Base-by-base conservation (phyloP, 208 protist genomes). In the Crithidia bombi region DNA sequence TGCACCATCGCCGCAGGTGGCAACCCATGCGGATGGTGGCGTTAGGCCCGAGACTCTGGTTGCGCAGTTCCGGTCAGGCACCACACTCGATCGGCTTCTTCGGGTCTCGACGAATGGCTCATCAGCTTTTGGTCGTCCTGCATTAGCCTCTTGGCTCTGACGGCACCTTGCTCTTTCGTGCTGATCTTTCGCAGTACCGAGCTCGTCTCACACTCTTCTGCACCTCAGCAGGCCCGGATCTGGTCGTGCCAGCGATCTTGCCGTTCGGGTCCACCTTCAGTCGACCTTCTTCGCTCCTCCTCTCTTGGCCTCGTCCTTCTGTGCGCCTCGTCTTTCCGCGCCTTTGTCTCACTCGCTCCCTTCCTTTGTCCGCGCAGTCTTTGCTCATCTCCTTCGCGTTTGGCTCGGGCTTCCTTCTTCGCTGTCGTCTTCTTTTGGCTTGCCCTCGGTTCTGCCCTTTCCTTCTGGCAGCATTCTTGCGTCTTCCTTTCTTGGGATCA, bases 31-130 rank as follows among this genome's bases (percentile, higher is more conserved):
- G n/a, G 26, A 91, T 59, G 33, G 78, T 74, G 58, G 80, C 65
- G 73, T 81, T 89, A 59, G 88, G 30, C 88, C 88, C 0, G 78
- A 69, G 33, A 93, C 52, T 78, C 56, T 81, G 71, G 62, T 76
- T 77, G 43, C 75, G 73, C 28, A 85, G 54, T 70, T 92, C 81
- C 17, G 73, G n/a, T 70, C 17, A 89, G 71, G 58, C 69, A 61
- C 6, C 73, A 32, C 30, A 77, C n/a, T 88, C 75, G 30, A 85
- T 33, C 5, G 55, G 55, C 54, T 81, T 82, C 50, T 55, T 72
- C 41, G 50, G 38, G 52, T 87, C 75, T 28, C 59, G 55, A 73
- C 63, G 46, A 86, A 10, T 23, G 79, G 79, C 70, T 92, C 87
- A 46, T 92, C 87, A 19, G 88, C 21, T 58, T 74, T 79, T 21